phyloP scores from a whole-genome alignment of 176 grass and related monocot genomes.

The Rhynchospora pubera region DNA sequence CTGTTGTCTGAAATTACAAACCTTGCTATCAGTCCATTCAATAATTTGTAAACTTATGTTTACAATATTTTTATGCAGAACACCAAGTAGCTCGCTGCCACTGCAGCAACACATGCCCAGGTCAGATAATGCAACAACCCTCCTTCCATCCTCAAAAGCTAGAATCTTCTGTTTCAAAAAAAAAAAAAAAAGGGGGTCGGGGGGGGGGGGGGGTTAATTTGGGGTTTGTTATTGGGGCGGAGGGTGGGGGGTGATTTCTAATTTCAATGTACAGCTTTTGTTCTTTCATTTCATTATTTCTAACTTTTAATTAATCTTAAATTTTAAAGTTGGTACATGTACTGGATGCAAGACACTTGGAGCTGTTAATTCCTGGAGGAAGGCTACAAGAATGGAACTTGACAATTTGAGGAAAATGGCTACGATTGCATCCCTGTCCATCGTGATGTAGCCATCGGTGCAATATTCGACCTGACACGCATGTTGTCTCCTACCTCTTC shows the following conservation, averaged over 20 bases:
- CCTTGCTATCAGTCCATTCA: no score
- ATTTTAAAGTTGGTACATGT: slow-evolving; percentile 60
- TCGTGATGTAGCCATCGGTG: slow-evolving; percentile 22
- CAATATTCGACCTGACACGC: slow-evolving; percentile 43
- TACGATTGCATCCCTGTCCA: slow-evolving; percentile 34
- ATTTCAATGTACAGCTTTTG: background rate
- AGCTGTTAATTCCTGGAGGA: slow-evolving; percentile 74
- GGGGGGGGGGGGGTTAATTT: no score
- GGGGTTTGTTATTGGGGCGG: no score
- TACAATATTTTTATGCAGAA: slow-evolving; percentile 39
- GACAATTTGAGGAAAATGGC: slow-evolving; percentile 56
- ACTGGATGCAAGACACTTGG: slow-evolving; percentile 55
- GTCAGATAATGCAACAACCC: slow-evolving; percentile 11
- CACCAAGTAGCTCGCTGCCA: slow-evolving; percentile 58
- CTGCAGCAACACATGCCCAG: slow-evolving; percentile 53
- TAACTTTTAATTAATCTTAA: background rate
- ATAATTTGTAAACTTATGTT: background rate
- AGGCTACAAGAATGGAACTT: slow-evolving; percentile 38
- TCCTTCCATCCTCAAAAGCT: no score
- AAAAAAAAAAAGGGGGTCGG: no score
- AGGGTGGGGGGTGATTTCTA: background rate
- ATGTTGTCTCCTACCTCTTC: background rate
- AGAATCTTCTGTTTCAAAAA: no score
- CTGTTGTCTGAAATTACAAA: background rate
- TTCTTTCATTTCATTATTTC: background rate